These are phyloP conservation scores for Trypanosoma lewisi DNA, from an alignment of 208 protist species.

Conservation along the genomic window DNA sequence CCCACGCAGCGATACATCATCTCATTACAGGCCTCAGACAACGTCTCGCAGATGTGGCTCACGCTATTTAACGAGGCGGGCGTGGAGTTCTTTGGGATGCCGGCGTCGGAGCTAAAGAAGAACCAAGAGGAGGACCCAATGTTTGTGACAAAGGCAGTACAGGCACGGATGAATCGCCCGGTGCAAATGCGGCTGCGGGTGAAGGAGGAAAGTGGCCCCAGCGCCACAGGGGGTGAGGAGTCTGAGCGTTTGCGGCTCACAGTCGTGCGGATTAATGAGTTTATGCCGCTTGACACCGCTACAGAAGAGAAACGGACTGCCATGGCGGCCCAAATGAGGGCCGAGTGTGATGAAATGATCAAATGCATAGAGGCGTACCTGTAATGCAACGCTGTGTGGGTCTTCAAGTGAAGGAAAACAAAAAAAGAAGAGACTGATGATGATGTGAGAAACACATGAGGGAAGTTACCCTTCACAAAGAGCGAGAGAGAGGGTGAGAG, in stretches of 20 bases:
- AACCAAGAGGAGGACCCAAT: conserved; percentile 70
- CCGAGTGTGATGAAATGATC: conserved; percentile 83
- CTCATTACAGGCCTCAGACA: conserved; percentile 86
- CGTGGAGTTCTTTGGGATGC: conserved; percentile 86
- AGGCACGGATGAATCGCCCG: conserved; percentile 83
- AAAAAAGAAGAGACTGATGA: conserved; percentile 12
- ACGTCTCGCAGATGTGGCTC: conserved; percentile 87
- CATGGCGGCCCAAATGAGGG: conserved; percentile 63
- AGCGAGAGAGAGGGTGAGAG: too few species aligned
- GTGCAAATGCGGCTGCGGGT: conserved; percentile 86
- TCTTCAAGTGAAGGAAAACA: not conserved
- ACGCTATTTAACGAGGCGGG: conserved; percentile 91
- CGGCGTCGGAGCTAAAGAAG: conserved; percentile 79
- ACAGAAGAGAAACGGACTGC: conserved; percentile 63
- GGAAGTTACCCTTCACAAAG: too few species aligned
- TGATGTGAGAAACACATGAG: too few species aligned
- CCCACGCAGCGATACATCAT: conserved; percentile 86
- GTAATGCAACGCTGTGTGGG: conserved; percentile 24
- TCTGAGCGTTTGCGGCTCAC: conserved; percentile 81
- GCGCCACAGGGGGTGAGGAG: conserved; percentile 48
- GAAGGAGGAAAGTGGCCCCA: conserved; percentile 73
- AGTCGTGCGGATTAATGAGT: conserved; percentile 77
- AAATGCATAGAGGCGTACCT: conserved; percentile 74
- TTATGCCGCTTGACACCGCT: conserved; percentile 75
- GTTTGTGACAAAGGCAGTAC: conserved; percentile 72